Base-by-base conservation (phyloP, 106 monocot species). In the Dendrobium officinale region DNA sequence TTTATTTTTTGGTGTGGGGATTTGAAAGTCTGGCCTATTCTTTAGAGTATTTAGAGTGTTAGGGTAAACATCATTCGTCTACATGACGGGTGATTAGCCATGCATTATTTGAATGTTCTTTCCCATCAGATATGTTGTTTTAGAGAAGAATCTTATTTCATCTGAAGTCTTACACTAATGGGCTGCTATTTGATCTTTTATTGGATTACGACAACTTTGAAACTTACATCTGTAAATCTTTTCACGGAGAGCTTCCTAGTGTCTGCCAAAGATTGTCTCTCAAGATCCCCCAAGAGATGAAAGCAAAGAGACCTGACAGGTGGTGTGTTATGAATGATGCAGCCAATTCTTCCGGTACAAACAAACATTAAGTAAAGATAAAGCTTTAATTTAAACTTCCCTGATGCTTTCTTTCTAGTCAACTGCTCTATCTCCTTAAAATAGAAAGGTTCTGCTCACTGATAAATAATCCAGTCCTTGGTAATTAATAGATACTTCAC, bases 171-270 rank as follows among this genome's bases (percentile, higher is more conserved):
- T 45, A 49, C 8, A 43, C 43, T 18, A 42, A n/a, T 76, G 18
- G 16, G 9, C 61, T 61, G 47, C 18, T 70, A 9, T 20, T 43
- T 45, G 42, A 13, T 48, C 54, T 27, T 40, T 80, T 82, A 37
- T 61, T 90, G 92, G 90, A 92, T 73, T 92, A 92, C 79, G 61
- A 59, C 6, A 92, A 88, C 26, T 88, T 92, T 56, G 88, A 90
- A 85, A 75, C 68, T 42, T 86, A 90, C 67, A 76, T 92, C n/a
- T 92, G 92, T 77, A 86, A 85, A 83, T 84, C 89, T 77, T 92
- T 86, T 75, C 43, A 83, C 33, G 90, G 90, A 10, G 82, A 85
- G 43, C 81, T 83, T 70, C 92, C 92, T 24, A 51, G 79, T 70
- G 86, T 75, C 6, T 92, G 92, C 75, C 83, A 72, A 81, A 64